Evolutionary conservation across 805 yeast species (phyloP).

Genomic region (Candida ficus): DNA sequence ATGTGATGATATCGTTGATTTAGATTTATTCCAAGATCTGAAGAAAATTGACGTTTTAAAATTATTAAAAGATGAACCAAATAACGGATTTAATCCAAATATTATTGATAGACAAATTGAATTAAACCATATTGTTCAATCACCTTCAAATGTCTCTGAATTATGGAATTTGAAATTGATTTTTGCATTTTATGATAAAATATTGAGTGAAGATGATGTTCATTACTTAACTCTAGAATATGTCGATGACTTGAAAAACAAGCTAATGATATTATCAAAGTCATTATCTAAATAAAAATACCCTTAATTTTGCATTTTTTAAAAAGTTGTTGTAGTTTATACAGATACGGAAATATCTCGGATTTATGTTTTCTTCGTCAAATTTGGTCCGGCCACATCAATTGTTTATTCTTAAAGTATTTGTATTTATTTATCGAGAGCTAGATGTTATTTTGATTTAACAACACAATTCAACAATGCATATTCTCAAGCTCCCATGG

Average conservation of each 20-base stretch:
- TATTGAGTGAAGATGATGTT: slow-evolving; percentile 27
- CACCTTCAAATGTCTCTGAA: slow-evolving; percentile 44
- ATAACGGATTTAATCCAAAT: slow-evolving; percentile 31
- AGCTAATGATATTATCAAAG: slow-evolving; percentile 29
- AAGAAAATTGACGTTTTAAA: slow-evolving; percentile 16
- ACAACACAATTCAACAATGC: slow-evolving; percentile 36
- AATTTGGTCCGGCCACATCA: background rate
- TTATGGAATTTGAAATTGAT: slow-evolving; percentile 59
- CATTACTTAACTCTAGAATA: slow-evolving; percentile 44
- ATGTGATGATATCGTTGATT: slow-evolving; percentile 7
- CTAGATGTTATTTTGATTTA: too few species aligned
- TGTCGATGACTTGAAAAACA: slow-evolving; percentile 46
- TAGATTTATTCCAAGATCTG: slow-evolving; percentile 13
- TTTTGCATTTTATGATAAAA: slow-evolving; percentile 53
- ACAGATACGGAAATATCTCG: too few species aligned
- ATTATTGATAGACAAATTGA: slow-evolving; percentile 55
- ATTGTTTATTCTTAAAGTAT: too few species aligned
- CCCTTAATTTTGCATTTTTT: background rate
- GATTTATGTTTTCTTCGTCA: background rate
- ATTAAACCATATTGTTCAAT: slow-evolving; percentile 35
- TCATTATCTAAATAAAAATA: background rate
- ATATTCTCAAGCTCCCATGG: slow-evolving; percentile 68
- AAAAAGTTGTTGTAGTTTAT: background rate
- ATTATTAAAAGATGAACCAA: slow-evolving; percentile 9
- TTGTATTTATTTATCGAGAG: too few species aligned